Conservation (phyloP, 1,284 basidiomycete species). For the Microbotryum silenes-acaulis region DNA sequence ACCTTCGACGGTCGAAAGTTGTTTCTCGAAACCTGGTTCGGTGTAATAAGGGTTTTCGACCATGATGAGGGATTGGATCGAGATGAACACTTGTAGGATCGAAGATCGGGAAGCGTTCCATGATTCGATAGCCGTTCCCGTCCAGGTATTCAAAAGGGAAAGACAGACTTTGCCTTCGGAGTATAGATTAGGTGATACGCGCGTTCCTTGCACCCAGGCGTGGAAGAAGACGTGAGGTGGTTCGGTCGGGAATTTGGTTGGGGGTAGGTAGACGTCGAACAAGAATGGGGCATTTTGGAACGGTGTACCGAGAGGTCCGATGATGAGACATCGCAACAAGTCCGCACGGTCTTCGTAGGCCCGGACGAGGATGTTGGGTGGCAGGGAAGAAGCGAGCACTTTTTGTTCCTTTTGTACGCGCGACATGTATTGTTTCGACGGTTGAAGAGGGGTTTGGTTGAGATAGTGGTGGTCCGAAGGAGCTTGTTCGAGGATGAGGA, state of each 20-base stretch:
- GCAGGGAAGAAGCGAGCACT: conserved; percentile 66
- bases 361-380: conserved; percentile 51
- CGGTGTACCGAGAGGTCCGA: conserved; percentile 87
- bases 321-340: conserved; percentile 76
- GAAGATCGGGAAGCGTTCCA: conserved; percentile 61
- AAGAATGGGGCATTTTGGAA: conserved; percentile 71
- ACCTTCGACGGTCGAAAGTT: conserved; percentile 79
- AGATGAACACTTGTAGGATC: conserved; percentile 82
- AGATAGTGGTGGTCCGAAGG: conserved; percentile 77
- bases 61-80: conserved; percentile 85
- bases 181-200: conserved; percentile 66
- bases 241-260: conserved; percentile 68
- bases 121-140: conserved; percentile 68
- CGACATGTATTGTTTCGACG: conserved; percentile 62
- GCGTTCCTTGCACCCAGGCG: conserved; percentile 89
- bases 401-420: conserved; percentile 76
- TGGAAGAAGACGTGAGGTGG: conserved; percentile 84
- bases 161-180: conserved; percentile 75
- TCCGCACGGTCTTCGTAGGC: conserved; percentile 67
- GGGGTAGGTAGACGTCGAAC: conserved; percentile 85
- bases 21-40: conserved; percentile 73
- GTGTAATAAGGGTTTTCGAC: conserved; percentile 70
- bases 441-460: conserved; percentile 45
- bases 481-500: conserved; percentile 63
- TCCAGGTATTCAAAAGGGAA: conserved; percentile 85